phyloP scores from a whole-genome alignment of 768 basidiomycete species.

The Strobilomyces confusus region DNA sequence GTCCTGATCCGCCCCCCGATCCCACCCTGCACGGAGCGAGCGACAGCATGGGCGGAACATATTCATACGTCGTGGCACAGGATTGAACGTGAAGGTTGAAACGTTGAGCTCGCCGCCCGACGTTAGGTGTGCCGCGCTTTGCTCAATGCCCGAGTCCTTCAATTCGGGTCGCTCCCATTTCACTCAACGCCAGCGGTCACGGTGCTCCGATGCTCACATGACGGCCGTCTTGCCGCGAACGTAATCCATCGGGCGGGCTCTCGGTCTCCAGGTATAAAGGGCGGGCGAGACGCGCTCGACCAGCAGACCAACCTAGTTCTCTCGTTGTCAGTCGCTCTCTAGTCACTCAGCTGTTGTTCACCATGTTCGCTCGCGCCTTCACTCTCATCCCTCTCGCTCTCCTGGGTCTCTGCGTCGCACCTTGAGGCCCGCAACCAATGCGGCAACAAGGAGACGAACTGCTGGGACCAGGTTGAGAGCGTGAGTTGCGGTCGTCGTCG shows the following conservation, averaged over 20 bases:
- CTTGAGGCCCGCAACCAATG: conserved; percentile 10
- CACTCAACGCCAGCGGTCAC: too few relatives aligned
- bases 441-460: neutral
- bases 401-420: conserved; percentile 6
- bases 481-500: neutral
- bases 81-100: too few relatives aligned
- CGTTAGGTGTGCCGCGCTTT: too few relatives aligned
- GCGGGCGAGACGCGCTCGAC: neutral
- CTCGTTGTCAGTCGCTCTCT: neutral
- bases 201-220: too few relatives aligned
- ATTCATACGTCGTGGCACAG: too few relatives aligned
- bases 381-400: conserved; percentile 19
- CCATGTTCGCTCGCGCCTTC: conserved; percentile 18
- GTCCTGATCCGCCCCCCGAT: too few relatives aligned
- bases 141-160: too few relatives aligned
- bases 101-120: too few relatives aligned
- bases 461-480: conserved; percentile 10
- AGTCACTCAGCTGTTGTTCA: neutral
- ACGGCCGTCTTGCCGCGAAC: neutral
- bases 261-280: conserved; percentile 12
- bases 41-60: too few relatives aligned
- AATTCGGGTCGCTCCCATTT: too few relatives aligned
- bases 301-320: neutral
- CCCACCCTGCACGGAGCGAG: too few relatives aligned
- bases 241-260: conserved; percentile 5